phyloP scores from a whole-genome alignment of 805 yeast species.

The Jamesozyma lodderae region DNA sequence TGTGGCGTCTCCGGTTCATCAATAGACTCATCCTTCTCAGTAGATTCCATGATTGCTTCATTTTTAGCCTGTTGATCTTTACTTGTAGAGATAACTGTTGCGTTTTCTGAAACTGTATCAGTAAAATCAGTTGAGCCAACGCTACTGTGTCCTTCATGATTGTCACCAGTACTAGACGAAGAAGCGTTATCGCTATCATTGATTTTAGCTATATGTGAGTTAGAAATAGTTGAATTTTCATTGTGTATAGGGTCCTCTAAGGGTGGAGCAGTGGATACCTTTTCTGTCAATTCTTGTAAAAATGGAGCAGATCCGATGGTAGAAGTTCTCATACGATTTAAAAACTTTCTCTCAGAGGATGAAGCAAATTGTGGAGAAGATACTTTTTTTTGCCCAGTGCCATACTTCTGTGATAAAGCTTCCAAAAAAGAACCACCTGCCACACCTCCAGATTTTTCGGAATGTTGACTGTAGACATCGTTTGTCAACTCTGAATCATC shows the following conservation, averaged over 20 bases:
- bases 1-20: too few relatives aligned
- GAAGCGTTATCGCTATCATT: too few relatives aligned
- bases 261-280: conserved; percentile 9
- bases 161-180: too few relatives aligned
- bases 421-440: conserved; percentile 25
- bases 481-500: conserved; percentile 5
- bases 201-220: too few relatives aligned
- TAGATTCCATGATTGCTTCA: too few relatives aligned
- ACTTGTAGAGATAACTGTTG: too few relatives aligned
- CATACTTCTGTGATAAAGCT: conserved; percentile 28
- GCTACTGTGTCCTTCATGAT: too few relatives aligned
- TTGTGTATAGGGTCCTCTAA: conserved; percentile 1
- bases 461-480: conserved; percentile 5
- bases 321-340: conserved; percentile 25
- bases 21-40: too few relatives aligned
- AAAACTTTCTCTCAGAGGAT: conserved; percentile 17
- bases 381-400: conserved; percentile 18
- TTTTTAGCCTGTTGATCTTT: too few relatives aligned
- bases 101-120: too few relatives aligned
- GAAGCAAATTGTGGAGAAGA: conserved; percentile 4
- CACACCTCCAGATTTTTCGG: conserved; percentile 9
- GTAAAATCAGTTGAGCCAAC: too few relatives aligned
- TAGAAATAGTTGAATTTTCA: too few relatives aligned
- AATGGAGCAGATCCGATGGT: conserved; percentile 16
- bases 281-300: conserved; percentile 21